Percentiles rank a stretch among this genome's conserved stretches.
These are phyloP conservation scores for Penicillium sp. DNA, from an alignment of 2,329 filamentous ascomycete genomes.

Conservation along the genomic window DNA sequence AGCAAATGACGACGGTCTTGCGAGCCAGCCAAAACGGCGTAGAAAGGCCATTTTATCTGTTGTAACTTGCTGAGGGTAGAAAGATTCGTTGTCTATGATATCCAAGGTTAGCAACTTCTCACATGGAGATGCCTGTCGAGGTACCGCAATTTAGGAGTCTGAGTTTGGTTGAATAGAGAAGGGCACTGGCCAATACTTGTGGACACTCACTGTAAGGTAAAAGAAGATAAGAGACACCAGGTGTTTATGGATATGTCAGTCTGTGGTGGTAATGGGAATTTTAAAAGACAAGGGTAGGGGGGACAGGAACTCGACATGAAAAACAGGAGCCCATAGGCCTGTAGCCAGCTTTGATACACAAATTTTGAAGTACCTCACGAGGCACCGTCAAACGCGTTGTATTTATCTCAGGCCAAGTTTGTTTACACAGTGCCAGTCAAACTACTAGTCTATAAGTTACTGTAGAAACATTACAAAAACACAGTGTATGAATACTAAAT, in stretches of 20 bases:
- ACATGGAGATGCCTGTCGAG: too few species aligned
- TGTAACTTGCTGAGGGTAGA: background rate
- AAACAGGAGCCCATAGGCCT: background rate
- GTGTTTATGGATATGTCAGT: background rate
- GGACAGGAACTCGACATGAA: background rate
- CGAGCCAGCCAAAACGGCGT: background rate
- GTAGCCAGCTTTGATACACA: background rate
- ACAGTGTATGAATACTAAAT: background rate
- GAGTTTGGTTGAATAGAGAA: background rate
- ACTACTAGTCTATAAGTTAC: background rate
- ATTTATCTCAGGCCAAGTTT: background rate
- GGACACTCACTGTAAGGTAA: background rate
- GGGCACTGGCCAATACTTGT: background rate
- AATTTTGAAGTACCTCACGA: background rate
- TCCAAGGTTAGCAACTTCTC: background rate
- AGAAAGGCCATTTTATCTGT: background rate
- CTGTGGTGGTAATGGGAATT: background rate
- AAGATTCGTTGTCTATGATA: background rate
- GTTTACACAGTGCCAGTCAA: background rate
- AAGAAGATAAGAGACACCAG: too few species aligned
- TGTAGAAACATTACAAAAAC: background rate
- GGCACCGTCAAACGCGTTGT: background rate
- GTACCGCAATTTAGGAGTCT: background rate
- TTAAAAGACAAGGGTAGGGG: too few species aligned
- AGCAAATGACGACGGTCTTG: background rate